Conservation (phyloP, 345 rosid species). For the Populus alba region DNA sequence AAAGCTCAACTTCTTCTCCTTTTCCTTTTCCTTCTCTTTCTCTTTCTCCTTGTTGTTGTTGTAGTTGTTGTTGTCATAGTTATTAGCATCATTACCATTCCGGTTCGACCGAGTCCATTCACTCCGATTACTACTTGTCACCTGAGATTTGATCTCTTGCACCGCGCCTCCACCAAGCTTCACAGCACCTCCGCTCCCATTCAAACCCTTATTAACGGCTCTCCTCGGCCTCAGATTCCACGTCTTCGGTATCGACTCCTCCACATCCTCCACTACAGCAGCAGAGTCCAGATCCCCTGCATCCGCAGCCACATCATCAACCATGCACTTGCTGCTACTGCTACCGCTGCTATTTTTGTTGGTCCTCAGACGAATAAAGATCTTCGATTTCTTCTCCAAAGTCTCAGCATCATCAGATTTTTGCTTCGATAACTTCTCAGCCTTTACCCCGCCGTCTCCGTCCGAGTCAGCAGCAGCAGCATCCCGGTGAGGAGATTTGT, state of each 20-base stretch:
- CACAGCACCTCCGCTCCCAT: constrained; percentile 17
- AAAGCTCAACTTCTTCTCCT: constrained; percentile 19
- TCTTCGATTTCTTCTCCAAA: constrained; percentile 43
- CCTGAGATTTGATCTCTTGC: constrained; percentile 30
- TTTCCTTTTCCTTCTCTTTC: constrained; percentile 4
- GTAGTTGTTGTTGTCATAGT: not conserved
- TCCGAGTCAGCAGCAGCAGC: constrained; percentile 20
- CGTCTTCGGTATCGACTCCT: constrained; percentile 45
- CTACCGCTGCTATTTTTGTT: constrained; percentile 22
- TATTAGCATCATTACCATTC: not conserved
- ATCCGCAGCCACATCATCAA: constrained; percentile 21
- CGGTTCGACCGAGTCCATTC: constrained; percentile 6
- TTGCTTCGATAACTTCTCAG: constrained; percentile 18
- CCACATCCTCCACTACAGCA: constrained; percentile 34
- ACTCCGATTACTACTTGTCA: constrained; percentile 19
- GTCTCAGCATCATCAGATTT: constrained; percentile 25
- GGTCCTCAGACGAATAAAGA: constrained; percentile 43
- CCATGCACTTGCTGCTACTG: constrained; percentile 1
- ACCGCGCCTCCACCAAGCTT: constrained; percentile 30
- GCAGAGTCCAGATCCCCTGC: constrained; percentile 40
- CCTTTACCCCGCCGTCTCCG: not conserved
- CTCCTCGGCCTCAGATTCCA: constrained; percentile 76
- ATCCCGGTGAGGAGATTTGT: constrained; percentile 15
- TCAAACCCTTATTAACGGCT: constrained; percentile 14
- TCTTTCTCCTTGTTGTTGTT: constrained; percentile 1